Evolutionary conservation across 345 rosid species (phyloP).

Genomic region (Pelargonium nanum): DNA sequence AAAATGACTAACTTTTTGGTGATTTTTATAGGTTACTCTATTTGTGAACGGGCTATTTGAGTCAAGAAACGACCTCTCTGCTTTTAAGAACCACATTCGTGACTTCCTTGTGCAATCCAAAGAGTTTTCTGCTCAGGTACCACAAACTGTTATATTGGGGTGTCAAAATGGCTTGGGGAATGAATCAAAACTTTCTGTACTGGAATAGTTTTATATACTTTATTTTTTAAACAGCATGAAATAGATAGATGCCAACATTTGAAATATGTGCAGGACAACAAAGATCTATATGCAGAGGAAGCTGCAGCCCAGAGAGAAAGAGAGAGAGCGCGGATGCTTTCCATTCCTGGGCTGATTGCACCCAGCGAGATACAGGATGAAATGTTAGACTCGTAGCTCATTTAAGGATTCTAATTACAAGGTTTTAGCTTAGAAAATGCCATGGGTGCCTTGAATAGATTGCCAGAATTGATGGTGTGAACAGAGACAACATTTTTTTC

Average conservation of each 20-base stretch:
- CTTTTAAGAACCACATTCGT: constrained; percentile 76
- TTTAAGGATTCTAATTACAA: constrained; percentile 13
- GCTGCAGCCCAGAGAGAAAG: constrained; percentile 67
- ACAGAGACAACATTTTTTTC: constrained; percentile 18
- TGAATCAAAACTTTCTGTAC: not conserved
- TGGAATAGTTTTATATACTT: not conserved
- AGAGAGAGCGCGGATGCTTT: constrained; percentile 64
- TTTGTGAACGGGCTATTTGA: constrained; percentile 81
- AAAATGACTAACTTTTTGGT: not conserved
- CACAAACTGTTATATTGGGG: not conserved
- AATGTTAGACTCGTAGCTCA: constrained; percentile 62
- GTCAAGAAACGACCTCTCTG: constrained; percentile 67
- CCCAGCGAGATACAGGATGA: constrained; percentile 72
- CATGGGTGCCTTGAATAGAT: constrained; percentile 11
- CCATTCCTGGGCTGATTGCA: constrained; percentile 67
- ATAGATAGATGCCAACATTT: not conserved
- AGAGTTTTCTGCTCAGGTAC: constrained; percentile 83
- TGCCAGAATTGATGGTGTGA: constrained; percentile 18
- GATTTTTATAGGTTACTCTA: constrained; percentile 56
- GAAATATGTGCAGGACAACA: constrained; percentile 43
- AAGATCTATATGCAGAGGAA: constrained; percentile 72
- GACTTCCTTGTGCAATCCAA: constrained; percentile 91
- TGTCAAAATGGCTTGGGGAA: not conserved
- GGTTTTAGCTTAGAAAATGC: too few relatives aligned
- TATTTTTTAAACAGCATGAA: not conserved